Evolutionary conservation across 495 filamentous ascomycete genomes (phyloP).

Genomic region (Neurospora sp.): DNA sequence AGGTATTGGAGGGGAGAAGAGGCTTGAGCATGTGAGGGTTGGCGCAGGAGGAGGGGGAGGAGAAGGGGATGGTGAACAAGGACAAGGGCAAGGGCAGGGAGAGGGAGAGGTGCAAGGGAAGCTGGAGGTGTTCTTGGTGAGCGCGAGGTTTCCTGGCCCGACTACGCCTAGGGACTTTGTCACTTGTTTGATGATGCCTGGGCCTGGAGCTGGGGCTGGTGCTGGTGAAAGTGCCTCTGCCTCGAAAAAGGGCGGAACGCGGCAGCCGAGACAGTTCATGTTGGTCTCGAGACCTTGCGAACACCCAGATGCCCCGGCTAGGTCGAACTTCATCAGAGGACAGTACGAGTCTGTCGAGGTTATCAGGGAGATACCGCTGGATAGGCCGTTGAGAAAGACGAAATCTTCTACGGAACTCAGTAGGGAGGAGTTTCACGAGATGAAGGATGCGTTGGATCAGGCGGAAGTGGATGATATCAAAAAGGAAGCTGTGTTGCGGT

Average conservation of each 20-base stretch:
- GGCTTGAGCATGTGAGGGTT: conserved; percentile 48
- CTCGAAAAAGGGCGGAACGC: neutral
- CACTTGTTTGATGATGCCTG: conserved; percentile 55
- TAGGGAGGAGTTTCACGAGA: conserved; percentile 11
- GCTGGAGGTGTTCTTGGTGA: conserved; percentile 62
- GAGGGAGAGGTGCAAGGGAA: neutral
- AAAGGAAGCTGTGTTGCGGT: conserved; percentile 22
- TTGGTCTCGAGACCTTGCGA: conserved; percentile 74
- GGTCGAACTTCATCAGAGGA: conserved; percentile 66
- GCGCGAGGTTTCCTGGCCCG: conserved; percentile 82
- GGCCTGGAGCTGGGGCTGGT: conserved; percentile 14
- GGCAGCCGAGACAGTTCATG: conserved; percentile 58
- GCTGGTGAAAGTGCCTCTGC: neutral
- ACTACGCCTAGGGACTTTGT: conserved; percentile 85
- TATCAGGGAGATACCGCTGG: conserved; percentile 66
- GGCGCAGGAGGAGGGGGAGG: conserved; percentile 25
- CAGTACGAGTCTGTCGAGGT: conserved; percentile 89
- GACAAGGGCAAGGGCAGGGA: neutral
- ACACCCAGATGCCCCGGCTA: conserved; percentile 60
- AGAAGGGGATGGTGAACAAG: conserved; percentile 40
- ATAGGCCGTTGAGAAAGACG: conserved; percentile 22
- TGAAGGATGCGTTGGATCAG: neutral
- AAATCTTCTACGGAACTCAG: conserved; percentile 24
- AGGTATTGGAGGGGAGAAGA: conserved; percentile 72
- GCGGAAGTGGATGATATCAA: conserved; percentile 10